These are phyloP conservation scores for Aspergillus oerlinghausenensis DNA, from an alignment of 2,329 filamentous ascomycete species.

Conservation along the genomic window DNA sequence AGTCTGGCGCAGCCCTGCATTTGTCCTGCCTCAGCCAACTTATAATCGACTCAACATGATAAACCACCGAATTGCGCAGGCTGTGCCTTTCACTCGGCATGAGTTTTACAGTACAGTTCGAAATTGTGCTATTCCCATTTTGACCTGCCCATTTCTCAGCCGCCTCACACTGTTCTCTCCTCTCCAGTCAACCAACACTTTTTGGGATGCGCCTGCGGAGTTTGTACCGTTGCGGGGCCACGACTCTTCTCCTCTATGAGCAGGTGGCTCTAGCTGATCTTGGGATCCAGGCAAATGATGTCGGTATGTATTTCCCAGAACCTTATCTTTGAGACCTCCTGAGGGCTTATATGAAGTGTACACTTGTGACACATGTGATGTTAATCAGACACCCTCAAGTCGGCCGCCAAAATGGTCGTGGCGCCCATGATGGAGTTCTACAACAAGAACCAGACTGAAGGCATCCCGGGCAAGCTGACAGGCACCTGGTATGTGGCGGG, in stretches of 20 bases:
- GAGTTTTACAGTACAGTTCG: too few species aligned
- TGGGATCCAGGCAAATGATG: slow-evolving; percentile 4
- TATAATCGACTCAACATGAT: too few species aligned
- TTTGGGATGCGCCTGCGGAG: neutral
- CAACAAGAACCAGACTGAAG: slow-evolving; percentile 44
- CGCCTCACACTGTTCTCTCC: neutral
- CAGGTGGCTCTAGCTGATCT: neutral
- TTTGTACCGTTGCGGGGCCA: neutral
- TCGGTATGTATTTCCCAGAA: slow-evolving; percentile 5
- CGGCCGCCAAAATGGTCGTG: slow-evolving; percentile 36
- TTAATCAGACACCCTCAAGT: slow-evolving; percentile 32
- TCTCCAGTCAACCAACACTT: neutral
- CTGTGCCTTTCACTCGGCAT: too few species aligned
- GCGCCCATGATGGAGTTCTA: slow-evolving; percentile 49
- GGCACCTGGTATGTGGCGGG: slow-evolving; percentile 72
- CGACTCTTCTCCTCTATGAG: neutral
- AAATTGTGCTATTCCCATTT: too few species aligned
- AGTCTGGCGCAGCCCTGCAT: too few species aligned
- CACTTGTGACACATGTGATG: neutral
- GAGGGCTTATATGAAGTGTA: neutral
- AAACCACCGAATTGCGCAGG: too few species aligned
- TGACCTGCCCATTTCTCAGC: too few species aligned
- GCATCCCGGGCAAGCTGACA: slow-evolving; percentile 51
- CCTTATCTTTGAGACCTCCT: neutral
- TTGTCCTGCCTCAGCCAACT: too few species aligned